Evolutionary conservation across 441 rosid species (phyloP), one percentile per base, ranked within the genome.

Genomic region (Jatropha podagrica): DNA sequence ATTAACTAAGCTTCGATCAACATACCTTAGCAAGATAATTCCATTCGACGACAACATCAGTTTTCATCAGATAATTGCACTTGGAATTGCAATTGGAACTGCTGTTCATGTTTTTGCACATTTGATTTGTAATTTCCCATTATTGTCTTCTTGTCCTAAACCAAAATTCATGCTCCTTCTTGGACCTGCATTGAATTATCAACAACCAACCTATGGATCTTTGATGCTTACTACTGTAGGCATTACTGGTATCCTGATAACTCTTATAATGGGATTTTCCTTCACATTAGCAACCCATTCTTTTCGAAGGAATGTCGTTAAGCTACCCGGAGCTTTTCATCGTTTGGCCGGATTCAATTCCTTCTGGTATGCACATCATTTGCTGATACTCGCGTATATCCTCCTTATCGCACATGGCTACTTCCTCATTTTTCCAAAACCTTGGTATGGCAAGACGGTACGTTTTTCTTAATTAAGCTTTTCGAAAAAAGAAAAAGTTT

Each of bases 291-390:
- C 97, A 1, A 89, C 82, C 13, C 91, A 83, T 76, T 85, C 81
- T 10, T 95, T 95, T 69, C 80, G 97, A 63, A 82, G 82, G 77
- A 95, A 87, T 61, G 84, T 86, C 17, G 80, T 95, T 61, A 92
- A 88, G 78, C 76, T 91, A 71, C 93, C 95, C 1, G 85, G 88
- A 58, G 85, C 84, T 8, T 86, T 92, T 71, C 88, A 84, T 79
- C 71, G 81, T 46, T 74, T 92, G 71, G 95, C 95, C 0, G 97
- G 97, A 41, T 95, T 95, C 76, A 95, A 95, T 85, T 80, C 97
- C 73, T 92, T 95, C 71, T 92, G 98, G 98, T 92, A 90, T 76
- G 88, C 98, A 7, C 97, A 92, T 76, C 98, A 94, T 83, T 83
- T 94, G 90, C 79, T 94, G 48, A 80, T 75, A 44, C 65, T 92